phyloP scores from a whole-genome alignment of 305 asterid genomes.

The Solanum hybrid region DNA sequence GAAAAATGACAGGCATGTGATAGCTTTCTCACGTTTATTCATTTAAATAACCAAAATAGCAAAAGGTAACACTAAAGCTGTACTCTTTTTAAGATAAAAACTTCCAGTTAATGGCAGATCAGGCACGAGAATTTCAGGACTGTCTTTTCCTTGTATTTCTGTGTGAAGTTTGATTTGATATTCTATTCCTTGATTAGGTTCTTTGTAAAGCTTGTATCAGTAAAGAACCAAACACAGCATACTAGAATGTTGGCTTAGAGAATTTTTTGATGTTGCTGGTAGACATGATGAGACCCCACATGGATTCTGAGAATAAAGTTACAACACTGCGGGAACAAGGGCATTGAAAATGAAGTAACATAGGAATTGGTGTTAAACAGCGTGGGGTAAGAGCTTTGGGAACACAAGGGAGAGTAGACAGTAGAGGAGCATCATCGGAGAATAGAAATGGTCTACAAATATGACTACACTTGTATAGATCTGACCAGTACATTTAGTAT shows the following conservation, averaged over 20 bases:
- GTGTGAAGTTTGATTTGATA: background rate
- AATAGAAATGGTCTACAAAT: background rate
- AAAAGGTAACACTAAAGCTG: background rate
- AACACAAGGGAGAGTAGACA: background rate
- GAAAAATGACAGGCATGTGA: background rate
- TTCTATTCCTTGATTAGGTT: background rate
- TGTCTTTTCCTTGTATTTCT: background rate
- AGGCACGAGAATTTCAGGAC: background rate
- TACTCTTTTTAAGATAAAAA: background rate
- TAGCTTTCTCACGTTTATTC: background rate
- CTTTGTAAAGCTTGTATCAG: background rate
- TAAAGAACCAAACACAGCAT: background rate
- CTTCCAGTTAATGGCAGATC: background rate
- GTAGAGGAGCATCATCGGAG: background rate
- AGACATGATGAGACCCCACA: background rate
- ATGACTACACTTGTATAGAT: background rate
- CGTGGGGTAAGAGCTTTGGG: background rate
- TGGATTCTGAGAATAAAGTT: background rate
- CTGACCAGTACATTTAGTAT: background rate
- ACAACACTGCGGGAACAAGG: background rate
- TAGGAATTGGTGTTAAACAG: background rate
- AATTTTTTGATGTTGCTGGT: background rate
- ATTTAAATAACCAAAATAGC: background rate
- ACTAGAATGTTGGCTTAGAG: background rate
- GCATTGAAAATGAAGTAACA: background rate